Conservation (phyloP, 2,329 filamentous ascomycete species). For the Xylariaceae sp. region DNA sequence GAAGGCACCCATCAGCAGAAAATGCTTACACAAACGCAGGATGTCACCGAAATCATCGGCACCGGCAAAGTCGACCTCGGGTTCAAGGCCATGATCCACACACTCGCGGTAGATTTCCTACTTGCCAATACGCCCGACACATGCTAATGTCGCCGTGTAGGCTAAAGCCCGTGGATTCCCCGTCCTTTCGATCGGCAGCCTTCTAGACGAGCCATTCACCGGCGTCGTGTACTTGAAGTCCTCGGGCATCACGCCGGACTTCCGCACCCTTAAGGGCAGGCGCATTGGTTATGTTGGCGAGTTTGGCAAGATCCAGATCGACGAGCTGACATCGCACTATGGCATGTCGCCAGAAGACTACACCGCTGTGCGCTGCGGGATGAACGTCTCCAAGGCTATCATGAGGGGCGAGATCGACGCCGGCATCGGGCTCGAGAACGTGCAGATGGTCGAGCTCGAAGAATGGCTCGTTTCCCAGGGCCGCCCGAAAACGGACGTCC, state of each 20-base stretch:
- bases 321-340: conserved; percentile 79
- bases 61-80: conserved; percentile 77
- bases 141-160: conserved; percentile 42
- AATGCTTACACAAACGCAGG: conserved; percentile 48
- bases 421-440: conserved; percentile 78
- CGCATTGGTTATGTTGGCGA: conserved; percentile 81
- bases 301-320: conserved; percentile 84
- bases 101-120: conserved; percentile 63
- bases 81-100: conserved; percentile 87
- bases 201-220: conserved; percentile 81
- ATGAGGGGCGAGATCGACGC: conserved; percentile 75
- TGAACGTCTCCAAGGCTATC: conserved; percentile 81
- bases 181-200: conserved; percentile 72
- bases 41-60: conserved; percentile 83
- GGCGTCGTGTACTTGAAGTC: conserved; percentile 78
- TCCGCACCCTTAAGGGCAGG: conserved; percentile 76
- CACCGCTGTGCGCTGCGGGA: conserved; percentile 77
- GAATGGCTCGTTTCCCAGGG: conserved; percentile 72
- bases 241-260: conserved; percentile 76
- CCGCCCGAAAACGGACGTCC: conserved; percentile 69
- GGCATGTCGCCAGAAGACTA: conserved; percentile 76
- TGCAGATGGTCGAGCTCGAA: conserved; percentile 82
- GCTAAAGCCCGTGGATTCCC: conserved; percentile 79
- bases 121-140: background rate
- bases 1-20: background rate